Evolutionary conservation across 208 protist genomes (phyloP).

Genomic region (Crithidia expoeki): DNA sequence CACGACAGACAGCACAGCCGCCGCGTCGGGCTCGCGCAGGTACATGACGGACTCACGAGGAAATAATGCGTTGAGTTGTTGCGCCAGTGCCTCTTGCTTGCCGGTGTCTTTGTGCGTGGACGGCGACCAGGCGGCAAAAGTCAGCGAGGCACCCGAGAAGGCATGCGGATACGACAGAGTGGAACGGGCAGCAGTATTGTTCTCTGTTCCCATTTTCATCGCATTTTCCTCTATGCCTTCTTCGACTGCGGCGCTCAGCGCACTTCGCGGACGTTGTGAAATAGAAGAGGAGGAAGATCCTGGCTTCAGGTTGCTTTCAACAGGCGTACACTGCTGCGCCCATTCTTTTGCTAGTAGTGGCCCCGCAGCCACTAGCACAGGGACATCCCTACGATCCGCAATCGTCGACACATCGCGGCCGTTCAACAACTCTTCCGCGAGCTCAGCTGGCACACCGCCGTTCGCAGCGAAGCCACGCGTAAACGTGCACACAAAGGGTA

Average conservation of each 20-base stretch:
- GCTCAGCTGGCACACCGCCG: slow-evolving; percentile 39
- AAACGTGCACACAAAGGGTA: slow-evolving; percentile 44
- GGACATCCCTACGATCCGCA: neutral
- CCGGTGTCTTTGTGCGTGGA: neutral
- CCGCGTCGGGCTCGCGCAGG: slow-evolving; percentile 37
- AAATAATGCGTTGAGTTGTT: slow-evolving; percentile 43
- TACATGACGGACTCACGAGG: slow-evolving; percentile 68
- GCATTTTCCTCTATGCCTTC: neutral
- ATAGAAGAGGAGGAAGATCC: slow-evolving; percentile 7
- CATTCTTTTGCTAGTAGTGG: slow-evolving; percentile 76
- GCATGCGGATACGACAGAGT: slow-evolving; percentile 10
- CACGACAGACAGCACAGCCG: slow-evolving; percentile 58
- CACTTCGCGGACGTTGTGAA: slow-evolving; percentile 18
- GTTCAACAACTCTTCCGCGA: slow-evolving; percentile 32
- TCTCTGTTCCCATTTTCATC: no score
- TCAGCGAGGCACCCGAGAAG: slow-evolving; percentile 50
- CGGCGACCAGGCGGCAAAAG: slow-evolving; percentile 42
- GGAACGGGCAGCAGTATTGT: neutral
- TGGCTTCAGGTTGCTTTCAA: neutral
- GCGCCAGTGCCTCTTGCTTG: slow-evolving; percentile 19
- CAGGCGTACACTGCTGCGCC: slow-evolving; percentile 40
- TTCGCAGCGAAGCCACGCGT: slow-evolving; percentile 57
- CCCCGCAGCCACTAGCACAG: slow-evolving; percentile 60
- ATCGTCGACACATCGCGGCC: neutral
- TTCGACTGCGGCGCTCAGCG: neutral